Evolutionary conservation across 495 filamentous ascomycete genomes (phyloP), one percentile per base, ranked within the genome.

Genomic region (Penicillium silybi): DNA sequence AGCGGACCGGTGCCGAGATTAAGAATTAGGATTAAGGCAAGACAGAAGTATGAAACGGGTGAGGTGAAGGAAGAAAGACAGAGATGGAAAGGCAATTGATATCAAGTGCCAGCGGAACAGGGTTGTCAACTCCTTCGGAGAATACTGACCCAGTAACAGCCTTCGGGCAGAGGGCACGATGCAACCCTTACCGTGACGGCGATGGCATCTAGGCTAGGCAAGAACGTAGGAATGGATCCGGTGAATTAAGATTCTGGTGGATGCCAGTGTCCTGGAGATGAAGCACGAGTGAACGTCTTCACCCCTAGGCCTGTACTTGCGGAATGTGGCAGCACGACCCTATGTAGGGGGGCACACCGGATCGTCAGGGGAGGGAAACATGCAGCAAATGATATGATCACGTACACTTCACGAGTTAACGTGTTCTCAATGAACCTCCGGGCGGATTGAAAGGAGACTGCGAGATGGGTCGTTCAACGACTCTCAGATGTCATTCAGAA

Each of bases 231-330:
- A 74, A 74, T 74, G 66, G 37, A 71, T 68, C 70, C 65, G 70
- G 55, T 64, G 66, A 69, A 67, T 59, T 58, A 46, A 57, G 59
- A 65, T 52, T 65, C 60, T 72, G 63, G 46, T 58, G 68, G 63
- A 71, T 66, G 66, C 70, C 65, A 74, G 61, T 64, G 61, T 64
- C 57, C 59, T 58, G 72, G 68, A 80, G 79, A 78, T 78, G 76
- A 84, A 82, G 77, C 69, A 83, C 83, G 82, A 85, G 80, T 75
- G 73, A 85, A 85, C 82, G 82, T 80, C 80, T 85, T 83, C 83
- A 79, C 83, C 80, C 73, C 67, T 75, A 73, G 71, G 70, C 65
- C 63, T 56, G 70, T 59, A 57, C 61, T 71, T 77, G 72, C 66
- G 78, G 79, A 79, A 80, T 80, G 78, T 80, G 77, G 78, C 65